Percentiles rank a stretch among this genome's conserved stretches.
Conservation (phyloP, 345 rosid genomes). For the Gossypium bickii region DNA sequence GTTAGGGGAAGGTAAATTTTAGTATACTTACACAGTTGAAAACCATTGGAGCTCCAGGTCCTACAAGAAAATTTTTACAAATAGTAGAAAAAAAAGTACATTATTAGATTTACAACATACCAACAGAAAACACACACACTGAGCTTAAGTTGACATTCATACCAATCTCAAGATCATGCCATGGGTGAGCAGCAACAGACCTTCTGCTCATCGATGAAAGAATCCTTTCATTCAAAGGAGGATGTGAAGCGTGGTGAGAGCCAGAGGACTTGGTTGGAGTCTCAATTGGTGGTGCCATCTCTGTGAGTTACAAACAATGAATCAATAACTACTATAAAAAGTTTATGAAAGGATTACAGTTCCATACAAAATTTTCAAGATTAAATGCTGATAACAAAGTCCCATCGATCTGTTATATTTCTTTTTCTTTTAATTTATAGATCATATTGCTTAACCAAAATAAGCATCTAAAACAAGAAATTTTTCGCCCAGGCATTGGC, state of each 20-base stretch:
- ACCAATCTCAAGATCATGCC: conserved; percentile 99
- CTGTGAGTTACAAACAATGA: conserved; percentile 28
- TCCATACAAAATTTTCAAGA: not conserved
- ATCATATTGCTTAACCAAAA: conserved; percentile 1
- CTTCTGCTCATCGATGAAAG: conserved; percentile 88
- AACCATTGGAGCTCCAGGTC: conserved; percentile 83
- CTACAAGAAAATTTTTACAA: conserved; percentile 29
- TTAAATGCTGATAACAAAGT: not conserved
- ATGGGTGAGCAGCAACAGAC: conserved; percentile 93
- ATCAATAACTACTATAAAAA: not conserved
- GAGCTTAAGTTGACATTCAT: conserved; percentile 12
- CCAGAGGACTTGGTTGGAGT: conserved; percentile 30
- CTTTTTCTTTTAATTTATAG: not conserved
- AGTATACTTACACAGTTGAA: conserved; percentile 69
- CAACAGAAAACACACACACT: not conserved
- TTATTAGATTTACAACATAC: conserved; percentile 5
- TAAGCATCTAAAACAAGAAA: not conserved
- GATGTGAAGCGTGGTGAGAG: conserved; percentile 37
- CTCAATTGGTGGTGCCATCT: conserved; percentile 76
- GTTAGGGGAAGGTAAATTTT: not conserved
- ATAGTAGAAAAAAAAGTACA: not conserved
- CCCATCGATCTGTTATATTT: not conserved
- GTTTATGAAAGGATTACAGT: not conserved
- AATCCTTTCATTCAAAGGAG: conserved; percentile 90
- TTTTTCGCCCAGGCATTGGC: not conserved